These are phyloP conservation scores for Byssoonygena ceratinophila DNA, from an alignment of 2,329 filamentous ascomycete genomes.

Conservation along the genomic window DNA sequence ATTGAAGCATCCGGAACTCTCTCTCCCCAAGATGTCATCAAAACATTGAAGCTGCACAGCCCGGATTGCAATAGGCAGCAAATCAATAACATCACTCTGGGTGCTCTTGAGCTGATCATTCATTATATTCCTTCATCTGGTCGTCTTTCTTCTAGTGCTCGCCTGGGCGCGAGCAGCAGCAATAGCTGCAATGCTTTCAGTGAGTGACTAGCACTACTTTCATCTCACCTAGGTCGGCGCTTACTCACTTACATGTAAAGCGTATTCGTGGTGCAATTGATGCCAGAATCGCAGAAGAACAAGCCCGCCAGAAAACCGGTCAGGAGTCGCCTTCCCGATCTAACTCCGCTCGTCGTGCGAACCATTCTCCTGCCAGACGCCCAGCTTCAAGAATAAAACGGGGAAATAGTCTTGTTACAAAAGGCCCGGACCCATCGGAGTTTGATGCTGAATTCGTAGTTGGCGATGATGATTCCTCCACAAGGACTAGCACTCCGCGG, in stretches of 20 bases:
- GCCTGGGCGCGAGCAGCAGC: conserved; percentile 3
- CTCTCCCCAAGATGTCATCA: background rate
- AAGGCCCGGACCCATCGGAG: conserved; percentile 68
- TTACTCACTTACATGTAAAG: conserved; percentile 34
- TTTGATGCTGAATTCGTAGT: conserved; percentile 80
- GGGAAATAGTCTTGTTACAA: conserved; percentile 36
- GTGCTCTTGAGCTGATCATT: background rate
- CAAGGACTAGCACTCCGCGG: conserved; percentile 50
- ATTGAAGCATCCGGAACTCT: no score
- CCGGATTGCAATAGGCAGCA: background rate
- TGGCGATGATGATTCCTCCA: conserved; percentile 65
- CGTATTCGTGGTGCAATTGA: conserved; percentile 77
- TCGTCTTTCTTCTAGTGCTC: background rate
- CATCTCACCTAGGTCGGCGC: background rate
- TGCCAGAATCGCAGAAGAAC: conserved; percentile 80
- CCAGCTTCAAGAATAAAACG: conserved; percentile 25
- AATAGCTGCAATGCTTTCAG: conserved; percentile 26
- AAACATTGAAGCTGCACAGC: background rate
- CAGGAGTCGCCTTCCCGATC: conserved; percentile 37
- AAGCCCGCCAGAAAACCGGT: conserved; percentile 59
- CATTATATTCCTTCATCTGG: background rate
- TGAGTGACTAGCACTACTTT: conserved; percentile 12
- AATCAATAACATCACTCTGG: background rate
- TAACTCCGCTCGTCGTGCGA: conserved; percentile 26
- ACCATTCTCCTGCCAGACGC: conserved; percentile 17